phyloP scores from a whole-genome alignment of 2,329 filamentous ascomycete genomes.

The Claviceps monticola region DNA sequence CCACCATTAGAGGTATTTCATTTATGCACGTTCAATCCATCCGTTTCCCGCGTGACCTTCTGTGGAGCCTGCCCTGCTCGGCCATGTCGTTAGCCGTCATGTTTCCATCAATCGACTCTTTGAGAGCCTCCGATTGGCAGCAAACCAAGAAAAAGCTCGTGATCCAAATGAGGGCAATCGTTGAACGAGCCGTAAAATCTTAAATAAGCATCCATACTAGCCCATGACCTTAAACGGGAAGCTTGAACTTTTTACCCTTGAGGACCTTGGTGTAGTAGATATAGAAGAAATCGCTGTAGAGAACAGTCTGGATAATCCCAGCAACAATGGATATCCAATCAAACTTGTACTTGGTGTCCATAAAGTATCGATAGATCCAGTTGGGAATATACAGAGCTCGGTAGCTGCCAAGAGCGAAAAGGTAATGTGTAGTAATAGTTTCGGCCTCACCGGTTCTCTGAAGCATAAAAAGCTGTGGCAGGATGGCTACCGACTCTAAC shows the following conservation, averaged over 20 bases:
- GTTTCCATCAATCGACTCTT: background rate
- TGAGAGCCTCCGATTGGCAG: background rate
- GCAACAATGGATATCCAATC: conserved; percentile 83
- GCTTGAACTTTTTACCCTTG: conserved; percentile 78
- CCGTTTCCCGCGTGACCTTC: background rate
- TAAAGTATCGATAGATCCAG: conserved; percentile 86
- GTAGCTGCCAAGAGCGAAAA: conserved; percentile 86
- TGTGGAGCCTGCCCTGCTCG: background rate
- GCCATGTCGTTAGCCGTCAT: background rate
- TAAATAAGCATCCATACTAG: background rate
- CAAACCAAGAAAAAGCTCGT: background rate
- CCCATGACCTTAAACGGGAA: conserved; percentile 49
- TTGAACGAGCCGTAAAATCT: background rate
- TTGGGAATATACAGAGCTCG: conserved; percentile 95
- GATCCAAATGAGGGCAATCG: background rate
- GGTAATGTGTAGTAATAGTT: conserved; percentile 97
- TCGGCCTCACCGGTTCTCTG: conserved; percentile 96
- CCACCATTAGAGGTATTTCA: conserved; percentile 1
- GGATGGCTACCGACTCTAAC: conserved; percentile 91
- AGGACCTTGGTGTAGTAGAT: conserved; percentile 97
- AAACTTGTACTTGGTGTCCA: conserved; percentile 55
- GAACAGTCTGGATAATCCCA: conserved; percentile 79
- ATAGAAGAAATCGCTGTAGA: conserved; percentile 99
- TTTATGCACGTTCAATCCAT: conserved; percentile 3
- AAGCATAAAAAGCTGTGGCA: conserved; percentile 96